Percentiles rank a stretch among this genome's conserved stretches.
Evolutionary conservation across 148 eudicot species (phyloP).

Genomic region (Fallopia convolvulus): DNA sequence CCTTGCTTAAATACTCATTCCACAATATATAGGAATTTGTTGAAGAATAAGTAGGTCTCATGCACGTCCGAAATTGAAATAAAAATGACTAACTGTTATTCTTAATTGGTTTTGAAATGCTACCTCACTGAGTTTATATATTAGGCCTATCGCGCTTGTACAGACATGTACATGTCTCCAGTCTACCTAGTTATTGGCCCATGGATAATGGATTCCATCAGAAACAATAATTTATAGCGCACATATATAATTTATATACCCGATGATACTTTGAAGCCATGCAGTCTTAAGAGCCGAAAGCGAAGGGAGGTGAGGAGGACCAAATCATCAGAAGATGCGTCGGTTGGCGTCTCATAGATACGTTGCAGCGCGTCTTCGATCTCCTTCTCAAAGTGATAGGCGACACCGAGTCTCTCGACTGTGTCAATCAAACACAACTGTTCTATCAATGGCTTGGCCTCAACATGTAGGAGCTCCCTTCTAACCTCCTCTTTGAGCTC

Average conservation of each 20-base stretch:
- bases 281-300: conserved; percentile 31
- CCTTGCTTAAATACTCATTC: not conserved
- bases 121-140: too few species aligned
- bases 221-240: too few species aligned
- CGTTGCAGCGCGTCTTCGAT: not conserved
- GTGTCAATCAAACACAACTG: not conserved
- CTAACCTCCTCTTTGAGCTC: not conserved
- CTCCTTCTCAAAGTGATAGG: not conserved
- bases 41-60: too few species aligned
- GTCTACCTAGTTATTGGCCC: too few species aligned
- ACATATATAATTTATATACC: conserved; percentile 8
- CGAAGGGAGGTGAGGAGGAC: conserved; percentile 20
- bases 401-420: not conserved
- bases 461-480: not conserved
- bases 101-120: too few species aligned
- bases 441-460: not conserved
- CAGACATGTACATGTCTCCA: too few species aligned
- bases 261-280: conserved; percentile 19
- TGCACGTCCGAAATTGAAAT: too few species aligned
- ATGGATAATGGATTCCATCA: too few species aligned
- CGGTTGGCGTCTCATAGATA: not conserved
- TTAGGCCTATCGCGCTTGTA: too few species aligned
- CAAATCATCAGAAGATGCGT: conserved; percentile 17
- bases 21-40: too few species aligned
- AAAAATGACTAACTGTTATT: too few species aligned